phyloP scores from a whole-genome alignment of 768 basidiomycete genomes.

The Lactarius sp. region DNA sequence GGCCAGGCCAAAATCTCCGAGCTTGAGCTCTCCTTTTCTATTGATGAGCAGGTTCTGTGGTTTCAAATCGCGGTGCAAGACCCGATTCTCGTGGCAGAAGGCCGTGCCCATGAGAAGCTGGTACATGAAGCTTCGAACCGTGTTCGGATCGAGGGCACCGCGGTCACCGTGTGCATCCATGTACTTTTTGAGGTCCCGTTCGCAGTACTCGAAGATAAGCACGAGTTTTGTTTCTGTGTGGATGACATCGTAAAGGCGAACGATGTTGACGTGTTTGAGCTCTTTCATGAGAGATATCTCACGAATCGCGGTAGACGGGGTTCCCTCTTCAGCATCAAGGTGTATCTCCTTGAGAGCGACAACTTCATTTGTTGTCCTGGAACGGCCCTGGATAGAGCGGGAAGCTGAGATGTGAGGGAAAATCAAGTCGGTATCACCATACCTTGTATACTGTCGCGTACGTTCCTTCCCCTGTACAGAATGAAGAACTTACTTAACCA shows the following conservation, averaged over 20 bases:
- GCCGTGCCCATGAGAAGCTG: conserved; percentile 96
- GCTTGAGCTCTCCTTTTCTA: conserved; percentile 91
- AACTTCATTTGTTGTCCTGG: conserved; percentile 95
- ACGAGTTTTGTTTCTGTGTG: conserved; percentile 98
- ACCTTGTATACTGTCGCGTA: conserved; percentile 99
- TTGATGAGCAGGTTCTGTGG: conserved; percentile 99
- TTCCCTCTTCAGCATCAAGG: conserved; percentile 98
- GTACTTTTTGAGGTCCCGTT: conserved; percentile 97
- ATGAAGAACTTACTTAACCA: not conserved
- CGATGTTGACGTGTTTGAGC: conserved; percentile 97
- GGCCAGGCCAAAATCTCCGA: conserved; percentile 97
- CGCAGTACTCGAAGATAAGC: conserved; percentile 97
- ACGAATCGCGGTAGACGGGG: conserved; percentile 96
- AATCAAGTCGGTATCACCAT: conserved; percentile 16
- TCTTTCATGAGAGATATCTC: conserved; percentile 99
- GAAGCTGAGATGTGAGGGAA: conserved; percentile 8
- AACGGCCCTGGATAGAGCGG: conserved; percentile 64
- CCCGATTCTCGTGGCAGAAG: conserved; percentile 98
- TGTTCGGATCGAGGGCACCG: conserved; percentile 84
- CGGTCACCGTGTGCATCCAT: conserved; percentile 98
- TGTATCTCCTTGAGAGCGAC: conserved; percentile 99
- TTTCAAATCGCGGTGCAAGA: conserved; percentile 95
- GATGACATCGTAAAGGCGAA: conserved; percentile 96
- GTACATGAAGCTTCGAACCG: conserved; percentile 94
- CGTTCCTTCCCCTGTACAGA: conserved; percentile 70